Evolutionary conservation across 2,329 filamentous ascomycete genomes (phyloP).

Genomic region (Colletotrichum sp.): DNA sequence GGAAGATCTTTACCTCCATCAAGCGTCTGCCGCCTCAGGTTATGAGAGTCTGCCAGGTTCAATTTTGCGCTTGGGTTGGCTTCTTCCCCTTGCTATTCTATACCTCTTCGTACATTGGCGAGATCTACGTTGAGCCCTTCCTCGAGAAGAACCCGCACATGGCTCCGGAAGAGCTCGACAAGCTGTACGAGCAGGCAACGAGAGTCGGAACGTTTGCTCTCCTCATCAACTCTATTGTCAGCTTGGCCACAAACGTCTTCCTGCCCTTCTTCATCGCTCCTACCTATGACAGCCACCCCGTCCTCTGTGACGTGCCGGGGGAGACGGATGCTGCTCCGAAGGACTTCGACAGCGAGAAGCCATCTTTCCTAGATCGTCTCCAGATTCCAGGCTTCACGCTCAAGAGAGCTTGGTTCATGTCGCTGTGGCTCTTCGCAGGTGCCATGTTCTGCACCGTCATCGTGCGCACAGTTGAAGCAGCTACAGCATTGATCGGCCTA

Average conservation of each 20-base stretch:
- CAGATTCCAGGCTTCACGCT: slow-evolving; percentile 86
- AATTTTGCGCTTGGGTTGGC: slow-evolving; percentile 90
- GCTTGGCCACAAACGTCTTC: slow-evolving; percentile 80
- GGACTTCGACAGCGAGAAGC: slow-evolving; percentile 37
- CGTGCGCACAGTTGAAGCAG: slow-evolving; percentile 72
- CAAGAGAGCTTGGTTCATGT: slow-evolving; percentile 84
- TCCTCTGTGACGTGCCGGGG: slow-evolving; percentile 31
- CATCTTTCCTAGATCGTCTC: slow-evolving; percentile 62
- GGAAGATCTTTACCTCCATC: slow-evolving; percentile 77
- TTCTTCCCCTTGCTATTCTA: slow-evolving; percentile 98
- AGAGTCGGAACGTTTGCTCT: slow-evolving; percentile 88
- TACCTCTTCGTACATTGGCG: slow-evolving; percentile 90
- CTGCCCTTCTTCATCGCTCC: slow-evolving; percentile 87
- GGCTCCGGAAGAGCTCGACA: slow-evolving; percentile 75
- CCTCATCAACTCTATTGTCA: slow-evolving; percentile 86
- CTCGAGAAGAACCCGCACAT: slow-evolving; percentile 81
- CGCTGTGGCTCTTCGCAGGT: slow-evolving; percentile 81
- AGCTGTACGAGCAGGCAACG: slow-evolving; percentile 83
- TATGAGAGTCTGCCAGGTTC: slow-evolving; percentile 78
- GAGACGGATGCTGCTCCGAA: slow-evolving; percentile 34
- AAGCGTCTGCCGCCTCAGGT: slow-evolving; percentile 82
- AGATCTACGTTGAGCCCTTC: slow-evolving; percentile 87
- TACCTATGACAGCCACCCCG: slow-evolving; percentile 65
- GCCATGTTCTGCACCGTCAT: slow-evolving; percentile 87
- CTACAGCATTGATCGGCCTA: slow-evolving; percentile 78